These are phyloP conservation scores for Aureobasidium sp. DNA, from an alignment of 2,329 filamentous ascomycete species.

Conservation along the genomic window DNA sequence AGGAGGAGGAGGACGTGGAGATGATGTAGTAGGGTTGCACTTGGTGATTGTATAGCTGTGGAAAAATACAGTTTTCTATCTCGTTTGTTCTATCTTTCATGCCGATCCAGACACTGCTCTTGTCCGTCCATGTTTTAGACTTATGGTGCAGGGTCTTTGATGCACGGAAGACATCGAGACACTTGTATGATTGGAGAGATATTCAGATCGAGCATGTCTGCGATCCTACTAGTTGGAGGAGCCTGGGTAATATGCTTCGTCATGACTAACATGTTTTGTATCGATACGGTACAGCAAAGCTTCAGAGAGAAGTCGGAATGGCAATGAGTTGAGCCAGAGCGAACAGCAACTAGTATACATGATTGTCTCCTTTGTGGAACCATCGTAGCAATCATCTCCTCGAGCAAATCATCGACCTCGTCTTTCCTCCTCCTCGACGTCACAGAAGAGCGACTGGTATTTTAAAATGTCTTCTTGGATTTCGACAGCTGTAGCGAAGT, in stretches of 20 bases:
- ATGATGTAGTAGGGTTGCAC: not conserved
- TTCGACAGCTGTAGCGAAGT: not conserved
- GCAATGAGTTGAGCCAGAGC: not conserved
- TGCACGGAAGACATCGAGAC: not conserved
- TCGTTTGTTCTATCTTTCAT: not conserved
- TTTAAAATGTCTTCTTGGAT: not conserved
- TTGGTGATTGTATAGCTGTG: not conserved
- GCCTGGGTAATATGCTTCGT: not conserved
- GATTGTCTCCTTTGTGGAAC: not conserved
- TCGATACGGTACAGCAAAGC: not conserved
- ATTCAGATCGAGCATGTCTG: not conserved
- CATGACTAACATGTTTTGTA: not conserved
- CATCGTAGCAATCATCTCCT: not conserved
- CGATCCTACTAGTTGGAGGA: not conserved
- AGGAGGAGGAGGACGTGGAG: conserved; percentile 18
- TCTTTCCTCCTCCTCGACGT: not conserved
- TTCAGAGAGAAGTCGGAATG: not conserved
- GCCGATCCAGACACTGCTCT: too few relatives aligned
- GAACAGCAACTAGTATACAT: not conserved
- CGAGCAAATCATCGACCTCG: too few relatives aligned
- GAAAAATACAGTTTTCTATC: not conserved
- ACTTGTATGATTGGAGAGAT: not conserved
- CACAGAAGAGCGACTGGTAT: not conserved
- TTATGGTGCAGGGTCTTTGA: not conserved
- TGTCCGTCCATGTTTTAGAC: too few relatives aligned